Percentiles rank a stretch among this genome's conserved stretches.
phyloP scores from a whole-genome alignment of 2,329 filamentous ascomycete species.

The Fusarium heterosporum region DNA sequence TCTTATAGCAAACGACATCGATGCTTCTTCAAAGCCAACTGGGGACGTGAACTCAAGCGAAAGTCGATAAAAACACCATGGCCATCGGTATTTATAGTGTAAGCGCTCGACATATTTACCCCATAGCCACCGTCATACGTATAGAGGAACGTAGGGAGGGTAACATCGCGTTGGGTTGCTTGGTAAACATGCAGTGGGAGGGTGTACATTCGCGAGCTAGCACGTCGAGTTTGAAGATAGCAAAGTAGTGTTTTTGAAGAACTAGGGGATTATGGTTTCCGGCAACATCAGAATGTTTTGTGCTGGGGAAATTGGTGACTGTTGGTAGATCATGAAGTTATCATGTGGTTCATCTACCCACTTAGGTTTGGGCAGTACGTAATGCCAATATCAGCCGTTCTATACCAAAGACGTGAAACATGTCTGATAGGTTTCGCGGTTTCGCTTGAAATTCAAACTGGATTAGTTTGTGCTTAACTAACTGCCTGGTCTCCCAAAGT shows the following conservation, averaged over 20 bases:
- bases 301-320: constrained; percentile 38
- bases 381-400: constrained; percentile 33
- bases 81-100: constrained; percentile 46
- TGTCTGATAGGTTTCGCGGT: background rate
- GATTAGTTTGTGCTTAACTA: background rate
- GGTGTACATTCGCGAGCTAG: constrained; percentile 32
- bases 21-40: constrained; percentile 58
- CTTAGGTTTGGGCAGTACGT: constrained; percentile 17
- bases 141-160: constrained; percentile 42
- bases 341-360: constrained; percentile 9
- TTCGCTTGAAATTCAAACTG: background rate
- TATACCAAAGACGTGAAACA: background rate
- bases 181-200: constrained; percentile 41
- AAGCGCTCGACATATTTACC: constrained; percentile 42
- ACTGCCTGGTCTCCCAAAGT: background rate
- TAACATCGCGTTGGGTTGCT: constrained; percentile 2
- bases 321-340: constrained; percentile 3
- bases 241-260: constrained; percentile 37
- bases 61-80: too few relatives aligned
- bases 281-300: constrained; percentile 27
- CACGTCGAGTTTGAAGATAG: constrained; percentile 43
- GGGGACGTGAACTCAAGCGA: constrained; percentile 64
- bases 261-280: constrained; percentile 39
- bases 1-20: constrained; percentile 52
- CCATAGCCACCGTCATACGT: constrained; percentile 47